phyloP scores from a whole-genome alignment of 495 filamentous ascomycete species.

The Xylaria scruposa region DNA sequence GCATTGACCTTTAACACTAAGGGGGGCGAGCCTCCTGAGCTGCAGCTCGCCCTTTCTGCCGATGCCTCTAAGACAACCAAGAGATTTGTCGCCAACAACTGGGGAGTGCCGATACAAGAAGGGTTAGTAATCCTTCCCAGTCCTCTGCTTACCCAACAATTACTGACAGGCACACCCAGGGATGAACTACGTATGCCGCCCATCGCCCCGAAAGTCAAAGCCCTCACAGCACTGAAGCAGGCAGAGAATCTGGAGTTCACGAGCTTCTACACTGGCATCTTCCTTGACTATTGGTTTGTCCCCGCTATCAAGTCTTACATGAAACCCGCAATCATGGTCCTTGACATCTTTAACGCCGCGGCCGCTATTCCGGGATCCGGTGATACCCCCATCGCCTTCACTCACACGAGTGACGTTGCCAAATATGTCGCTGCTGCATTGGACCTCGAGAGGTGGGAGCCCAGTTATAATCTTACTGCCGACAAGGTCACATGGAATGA shows the following conservation, averaged over 20 bases:
- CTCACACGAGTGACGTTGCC: slow-evolving; percentile 60
- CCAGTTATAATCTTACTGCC: slow-evolving; percentile 50
- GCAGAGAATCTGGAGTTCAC: slow-evolving; percentile 54
- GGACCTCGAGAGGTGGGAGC: slow-evolving; percentile 55
- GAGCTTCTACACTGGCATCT: slow-evolving; percentile 56
- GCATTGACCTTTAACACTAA: slow-evolving; percentile 37
- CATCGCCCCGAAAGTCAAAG: slow-evolving; percentile 30
- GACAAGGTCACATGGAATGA: slow-evolving; percentile 59
- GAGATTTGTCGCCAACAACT: slow-evolving; percentile 59
- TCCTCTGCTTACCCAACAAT: neutral
- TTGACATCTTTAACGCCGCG: slow-evolving; percentile 53
- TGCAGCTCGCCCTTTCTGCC: slow-evolving; percentile 58
- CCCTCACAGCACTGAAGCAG: slow-evolving; percentile 32
- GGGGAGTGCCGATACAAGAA: slow-evolving; percentile 35
- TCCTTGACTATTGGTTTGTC: slow-evolving; percentile 64
- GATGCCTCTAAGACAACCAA: slow-evolving; percentile 51
- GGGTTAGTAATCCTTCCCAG: slow-evolving; percentile 28
- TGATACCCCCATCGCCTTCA: slow-evolving; percentile 55
- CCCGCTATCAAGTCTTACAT: slow-evolving; percentile 52
- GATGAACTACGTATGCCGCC: slow-evolving; percentile 21
- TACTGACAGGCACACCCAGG: neutral
- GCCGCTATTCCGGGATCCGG: slow-evolving; percentile 63
- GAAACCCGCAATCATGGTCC: slow-evolving; percentile 47
- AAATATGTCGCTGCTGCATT: slow-evolving; percentile 55
- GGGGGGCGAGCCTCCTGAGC: slow-evolving; percentile 25